A percentile compares a stretch with the other conserved stretches of the same genome.
These are phyloP conservation scores for Cordyceps farinosa DNA, from an alignment of 2,329 filamentous ascomycete genomes.

Conservation along the genomic window DNA sequence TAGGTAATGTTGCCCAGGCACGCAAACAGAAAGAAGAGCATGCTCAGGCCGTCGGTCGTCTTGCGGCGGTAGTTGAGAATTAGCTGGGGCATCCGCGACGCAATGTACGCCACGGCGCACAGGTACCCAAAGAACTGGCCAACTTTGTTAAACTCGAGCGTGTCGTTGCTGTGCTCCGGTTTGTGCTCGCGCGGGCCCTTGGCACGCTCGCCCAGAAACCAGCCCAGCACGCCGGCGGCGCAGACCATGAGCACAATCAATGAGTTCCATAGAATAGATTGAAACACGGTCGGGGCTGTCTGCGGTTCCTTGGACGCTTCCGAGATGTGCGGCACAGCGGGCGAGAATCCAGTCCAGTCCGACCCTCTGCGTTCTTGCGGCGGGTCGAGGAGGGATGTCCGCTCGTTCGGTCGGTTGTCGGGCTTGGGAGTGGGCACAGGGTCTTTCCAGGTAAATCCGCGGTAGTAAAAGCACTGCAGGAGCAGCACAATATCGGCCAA, in stretches of 20 bases:
- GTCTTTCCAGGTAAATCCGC: conserved; percentile 69
- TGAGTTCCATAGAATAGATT: conserved; percentile 68
- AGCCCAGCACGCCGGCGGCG: conserved; percentile 77
- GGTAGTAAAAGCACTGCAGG: conserved; percentile 91
- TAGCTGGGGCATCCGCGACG: conserved; percentile 83
- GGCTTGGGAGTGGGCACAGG: conserved; percentile 42
- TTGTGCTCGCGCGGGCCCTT: conserved; percentile 38
- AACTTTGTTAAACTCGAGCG: conserved; percentile 65
- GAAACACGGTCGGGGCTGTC: conserved; percentile 48
- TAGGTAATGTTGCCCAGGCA: conserved; percentile 94
- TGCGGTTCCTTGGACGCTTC: conserved; percentile 42
- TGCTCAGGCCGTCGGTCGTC: conserved; percentile 86
- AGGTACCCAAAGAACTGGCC: conserved; percentile 94
- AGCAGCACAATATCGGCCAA: conserved; percentile 86
- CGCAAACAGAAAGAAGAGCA: conserved; percentile 95
- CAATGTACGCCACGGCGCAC: conserved; percentile 84
- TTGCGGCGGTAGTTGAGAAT: conserved; percentile 90
- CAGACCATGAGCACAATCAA: conserved; percentile 77
- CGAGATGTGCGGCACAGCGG: conserved; percentile 72
- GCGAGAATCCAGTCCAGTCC: conserved; percentile 66
- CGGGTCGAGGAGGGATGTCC: conserved; percentile 47
- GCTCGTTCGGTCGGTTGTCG: conserved; percentile 45
- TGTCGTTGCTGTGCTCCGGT: conserved; percentile 39
- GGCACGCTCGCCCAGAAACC: conserved; percentile 61
- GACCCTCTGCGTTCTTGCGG: conserved; percentile 47